Conservation (phyloP, 2,329 filamentous ascomycete species). For the Pleoardoris graminearum region DNA sequence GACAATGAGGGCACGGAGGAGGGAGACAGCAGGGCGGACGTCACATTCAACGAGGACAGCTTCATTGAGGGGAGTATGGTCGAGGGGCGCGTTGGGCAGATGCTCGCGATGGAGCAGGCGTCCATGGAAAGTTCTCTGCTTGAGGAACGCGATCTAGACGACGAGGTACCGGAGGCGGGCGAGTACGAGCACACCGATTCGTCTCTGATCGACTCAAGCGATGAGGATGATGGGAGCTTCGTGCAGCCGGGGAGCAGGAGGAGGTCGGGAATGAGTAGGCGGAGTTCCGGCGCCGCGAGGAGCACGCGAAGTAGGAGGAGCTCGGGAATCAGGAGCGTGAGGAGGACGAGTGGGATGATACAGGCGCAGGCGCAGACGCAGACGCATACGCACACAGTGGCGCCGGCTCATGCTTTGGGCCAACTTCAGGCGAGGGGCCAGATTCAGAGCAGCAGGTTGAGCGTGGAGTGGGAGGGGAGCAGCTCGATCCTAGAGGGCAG, state of each 20-base stretch:
- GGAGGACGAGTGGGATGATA: conserved; percentile 13
- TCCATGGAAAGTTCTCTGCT: conserved; percentile 52
- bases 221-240: conserved; percentile 28
- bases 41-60: conserved; percentile 55
- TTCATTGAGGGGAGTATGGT: conserved; percentile 53
- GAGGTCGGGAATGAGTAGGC: conserved; percentile 22
- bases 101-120: conserved; percentile 51
- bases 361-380: conserved; percentile 6
- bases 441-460: conserved; percentile 25
- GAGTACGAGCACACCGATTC: conserved; percentile 60
- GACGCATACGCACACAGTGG: conserved; percentile 1
- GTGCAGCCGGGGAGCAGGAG: conserved; percentile 24
- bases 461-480: conserved; percentile 40
- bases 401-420: background rate
- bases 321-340: conserved; percentile 13
- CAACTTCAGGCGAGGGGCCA: conserved; percentile 2
- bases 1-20: conserved; percentile 40
- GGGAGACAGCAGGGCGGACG: conserved; percentile 46
- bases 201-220: conserved; percentile 50
- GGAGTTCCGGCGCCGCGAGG: conserved; percentile 24
- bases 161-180: conserved; percentile 57
- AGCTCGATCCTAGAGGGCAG: conserved; percentile 44
- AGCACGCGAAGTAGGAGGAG: conserved; percentile 11
- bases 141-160: conserved; percentile 55
- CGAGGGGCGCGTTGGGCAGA: conserved; percentile 41